Base-by-base conservation (phyloP, 2,329 filamentous ascomycete genomes). In the Diplodia intermedia region DNA sequence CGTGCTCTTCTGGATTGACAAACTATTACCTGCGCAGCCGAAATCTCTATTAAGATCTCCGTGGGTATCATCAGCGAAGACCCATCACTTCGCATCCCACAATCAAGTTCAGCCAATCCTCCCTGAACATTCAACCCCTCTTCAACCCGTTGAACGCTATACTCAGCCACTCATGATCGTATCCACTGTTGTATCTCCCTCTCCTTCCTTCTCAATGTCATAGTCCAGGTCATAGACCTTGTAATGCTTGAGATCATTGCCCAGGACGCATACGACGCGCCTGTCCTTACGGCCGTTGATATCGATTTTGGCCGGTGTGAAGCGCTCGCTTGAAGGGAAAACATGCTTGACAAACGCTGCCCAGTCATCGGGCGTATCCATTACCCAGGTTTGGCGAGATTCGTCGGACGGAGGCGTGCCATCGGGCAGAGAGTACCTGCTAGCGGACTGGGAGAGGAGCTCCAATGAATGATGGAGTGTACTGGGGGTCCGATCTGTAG, bases 201-300 rank as follows among this genome's bases (percentile, higher is more conserved):
- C 66, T 20, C 66, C 69, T 15, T 66, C 66, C 38, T 56, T 57
- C 14, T 40, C 56, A 26, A 33, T 50, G 15, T 66, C 69, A 20
- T 68, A 68, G 75, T 82, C 86, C 71, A 89, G 72, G 75, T 89
- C 86, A 68, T 88, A 76, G 15, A 88, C 83, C 57, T 83, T 80
- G 75, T 86, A 88, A 69, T 84, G 82, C 73, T 84, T 79, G 43
- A 79, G 76, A 73, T 86, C 83, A 33, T 83, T 80, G 54, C 86
- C 86, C 69, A 89, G 73, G 33, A 89, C 83, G 65, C 86, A 83
- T 23, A 86, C 79, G 3, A 84, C 82, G 68, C 85, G 76, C 70
- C 86, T 79, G 0, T 82, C 84, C 67, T 82, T 82, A 12, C 86
- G 78, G 23, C 86, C 86, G 72, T 88, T 88, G 2, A 88, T 82